Base-by-base conservation (phyloP, 2,329 filamentous ascomycete species). In the Talaromyces verruculosus region DNA sequence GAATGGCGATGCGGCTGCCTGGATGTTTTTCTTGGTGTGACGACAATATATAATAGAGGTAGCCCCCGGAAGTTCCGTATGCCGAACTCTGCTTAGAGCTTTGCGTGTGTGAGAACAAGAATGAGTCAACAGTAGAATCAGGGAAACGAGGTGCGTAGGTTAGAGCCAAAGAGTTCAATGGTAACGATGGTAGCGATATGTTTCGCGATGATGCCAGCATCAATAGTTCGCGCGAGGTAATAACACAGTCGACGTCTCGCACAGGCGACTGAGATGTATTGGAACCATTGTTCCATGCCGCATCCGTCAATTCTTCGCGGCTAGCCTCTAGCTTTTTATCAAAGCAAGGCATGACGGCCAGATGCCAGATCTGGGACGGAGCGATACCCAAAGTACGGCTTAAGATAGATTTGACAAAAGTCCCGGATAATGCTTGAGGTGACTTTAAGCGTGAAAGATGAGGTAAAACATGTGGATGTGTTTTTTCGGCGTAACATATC, bases 401-500 rank as follows among this genome's bases (percentile, higher is more conserved):
- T 41, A 99, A 81, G 0, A 91, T 87, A 0, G 92, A 94, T 79
- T 99, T 99, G 64, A 99, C 77, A 49, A 98, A 84, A 0, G 93
- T 97, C 13, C 95, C 95, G 69, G 91, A 90, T 62, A 99, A 80
- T 30, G 95, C 94, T 78, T 99, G 95, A 15, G 95, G 94, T 5
- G 93, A 97, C 77, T 98, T 99, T 69, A 98, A 84, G 60, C 88
- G 88, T 66, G 93, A 97, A 63, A 99, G 84, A 77, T 99, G 93
- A 33, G 93, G 92, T 60, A 99, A 84, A 64, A 98, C 88, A 74
- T 97, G 90, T 1, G 95, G 93, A 74, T 99, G 95, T 64, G 94
- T 98, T 81, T 99, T 98, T 78, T 99, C 95, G 30, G 94, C 94
- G 74, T 99, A 99, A 80, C 95, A 99, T 65, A 99, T 94, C 93